phyloP scores from a whole-genome alignment of 306 rosid genomes.

The Casuarina glauca region DNA sequence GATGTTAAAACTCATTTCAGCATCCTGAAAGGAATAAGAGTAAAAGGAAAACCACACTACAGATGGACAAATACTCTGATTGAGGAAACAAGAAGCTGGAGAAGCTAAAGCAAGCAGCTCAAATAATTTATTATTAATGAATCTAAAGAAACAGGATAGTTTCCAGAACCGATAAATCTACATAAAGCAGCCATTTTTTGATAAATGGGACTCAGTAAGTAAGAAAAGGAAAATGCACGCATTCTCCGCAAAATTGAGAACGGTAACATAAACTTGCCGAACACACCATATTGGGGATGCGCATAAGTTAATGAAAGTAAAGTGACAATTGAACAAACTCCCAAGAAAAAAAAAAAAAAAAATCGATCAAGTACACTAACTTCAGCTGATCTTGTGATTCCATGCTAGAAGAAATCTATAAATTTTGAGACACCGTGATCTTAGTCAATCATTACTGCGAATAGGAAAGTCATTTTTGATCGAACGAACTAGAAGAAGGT shows the following conservation, averaged over 20 bases:
- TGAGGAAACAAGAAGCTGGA: background rate
- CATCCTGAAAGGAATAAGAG: background rate
- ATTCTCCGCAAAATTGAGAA: background rate
- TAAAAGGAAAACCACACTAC: background rate
- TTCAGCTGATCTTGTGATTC: background rate
- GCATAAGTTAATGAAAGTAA: background rate
- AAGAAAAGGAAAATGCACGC: background rate
- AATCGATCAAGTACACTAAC: background rate
- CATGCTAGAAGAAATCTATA: background rate
- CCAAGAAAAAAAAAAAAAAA: background rate
- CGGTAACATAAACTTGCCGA: background rate
- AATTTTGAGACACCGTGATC: background rate
- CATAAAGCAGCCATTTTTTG: background rate
- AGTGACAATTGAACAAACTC: background rate
- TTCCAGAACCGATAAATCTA: background rate
- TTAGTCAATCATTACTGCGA: background rate
- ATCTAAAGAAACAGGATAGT: background rate
- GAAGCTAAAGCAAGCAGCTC: background rate
- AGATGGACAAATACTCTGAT: background rate
- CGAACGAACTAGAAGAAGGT: background rate
- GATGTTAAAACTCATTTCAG: slow-evolving; percentile 6
- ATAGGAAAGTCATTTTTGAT: background rate
- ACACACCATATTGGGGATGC: background rate
- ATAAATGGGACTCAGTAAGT: background rate
- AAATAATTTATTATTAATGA: background rate